Evolutionary conservation across 176 grass and related monocot species (phyloP), one percentile per base, ranked within the genome.

Genomic region (Hordeum vulgare): DNA sequence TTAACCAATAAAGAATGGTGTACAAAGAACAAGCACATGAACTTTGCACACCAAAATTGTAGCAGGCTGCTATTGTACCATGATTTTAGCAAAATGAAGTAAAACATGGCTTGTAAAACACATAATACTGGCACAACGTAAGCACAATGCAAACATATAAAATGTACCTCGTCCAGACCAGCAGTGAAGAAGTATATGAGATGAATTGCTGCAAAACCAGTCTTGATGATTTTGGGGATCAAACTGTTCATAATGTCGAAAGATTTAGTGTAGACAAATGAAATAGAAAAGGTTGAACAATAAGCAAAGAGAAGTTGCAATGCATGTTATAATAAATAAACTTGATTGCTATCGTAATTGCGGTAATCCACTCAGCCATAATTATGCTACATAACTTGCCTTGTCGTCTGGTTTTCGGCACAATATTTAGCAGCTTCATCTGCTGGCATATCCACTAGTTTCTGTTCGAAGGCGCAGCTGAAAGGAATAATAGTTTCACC

Each of bases 391-490:
- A 37, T 37, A 37, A 76, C 85, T 82, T 79, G 77, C 96, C 93
- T 98, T 84, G 83, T 71, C 71, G 95, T 64, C 61, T 94, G 90
- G 74, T 98, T 95, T 84, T 92, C 82, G 18, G 89, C 81, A 65
- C 96, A 98, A 85, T 98, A 98, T 88, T 98, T 98, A 79, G 93
- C 93, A 88, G 93, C 96, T 91, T 98, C 96, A 80, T 98, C 96
- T 10, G 84, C 90, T 29, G 93, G 93, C 91, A 98, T 98, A 95
- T 98, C 96, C 27, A 88, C 91, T 64, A 98, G 79, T 61, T 86
- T 89, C 80, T 93, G 86, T 71, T 98, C 96, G 34, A 98, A 91
- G 70, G 86, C 89, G 83, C 96, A 98, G 79, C 93, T 95, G 66
- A 98, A 88, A 81, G 96, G 96, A 78, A 98, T 93, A 80, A 98